phyloP scores from a whole-genome alignment of 352 stramenopile species.

The Phytophthora ohioensis region DNA sequence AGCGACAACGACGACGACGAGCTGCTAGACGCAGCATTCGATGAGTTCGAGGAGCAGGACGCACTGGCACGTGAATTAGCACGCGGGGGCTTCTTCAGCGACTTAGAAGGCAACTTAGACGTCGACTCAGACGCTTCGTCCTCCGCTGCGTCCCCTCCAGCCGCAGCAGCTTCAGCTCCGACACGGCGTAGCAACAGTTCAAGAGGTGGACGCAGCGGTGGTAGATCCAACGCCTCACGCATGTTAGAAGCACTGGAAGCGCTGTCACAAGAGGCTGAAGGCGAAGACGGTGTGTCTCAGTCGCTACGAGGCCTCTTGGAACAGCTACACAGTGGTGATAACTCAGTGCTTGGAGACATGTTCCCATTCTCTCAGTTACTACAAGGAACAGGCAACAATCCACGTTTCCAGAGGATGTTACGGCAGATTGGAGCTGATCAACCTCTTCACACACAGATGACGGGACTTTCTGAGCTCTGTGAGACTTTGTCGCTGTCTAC shows the following conservation, averaged over 20 bases:
- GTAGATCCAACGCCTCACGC: slow-evolving; percentile 42
- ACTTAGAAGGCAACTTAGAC: neutral
- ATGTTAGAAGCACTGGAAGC: slow-evolving; percentile 68
- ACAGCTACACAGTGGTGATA: slow-evolving; percentile 32
- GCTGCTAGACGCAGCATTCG: slow-evolving; percentile 38
- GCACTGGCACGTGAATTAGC: slow-evolving; percentile 37
- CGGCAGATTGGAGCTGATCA: slow-evolving; percentile 46
- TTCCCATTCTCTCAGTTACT: slow-evolving; percentile 71
- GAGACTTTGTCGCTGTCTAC: slow-evolving; percentile 78
- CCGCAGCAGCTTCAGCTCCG: neutral
- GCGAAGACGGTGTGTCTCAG: slow-evolving; percentile 37
- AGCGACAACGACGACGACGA: slow-evolving; percentile 38
- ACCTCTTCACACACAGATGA: slow-evolving; percentile 52
- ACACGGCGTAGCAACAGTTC: no score
- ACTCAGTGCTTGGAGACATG: slow-evolving; percentile 45
- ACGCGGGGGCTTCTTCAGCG: slow-evolving; percentile 31
- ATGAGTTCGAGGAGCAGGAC: slow-evolving; percentile 48
- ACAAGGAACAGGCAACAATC: slow-evolving; percentile 34
- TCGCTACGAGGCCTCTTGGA: slow-evolving; percentile 54
- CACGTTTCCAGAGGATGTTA: slow-evolving; percentile 57
- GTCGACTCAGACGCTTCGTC: neutral
- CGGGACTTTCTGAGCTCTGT: slow-evolving; percentile 63
- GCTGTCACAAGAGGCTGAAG: slow-evolving; percentile 50
- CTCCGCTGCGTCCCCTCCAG: neutral
- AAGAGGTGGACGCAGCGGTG: neutral